phyloP scores from a whole-genome alignment of 768 basidiomycete genomes.

The Tulasnella sp. region DNA sequence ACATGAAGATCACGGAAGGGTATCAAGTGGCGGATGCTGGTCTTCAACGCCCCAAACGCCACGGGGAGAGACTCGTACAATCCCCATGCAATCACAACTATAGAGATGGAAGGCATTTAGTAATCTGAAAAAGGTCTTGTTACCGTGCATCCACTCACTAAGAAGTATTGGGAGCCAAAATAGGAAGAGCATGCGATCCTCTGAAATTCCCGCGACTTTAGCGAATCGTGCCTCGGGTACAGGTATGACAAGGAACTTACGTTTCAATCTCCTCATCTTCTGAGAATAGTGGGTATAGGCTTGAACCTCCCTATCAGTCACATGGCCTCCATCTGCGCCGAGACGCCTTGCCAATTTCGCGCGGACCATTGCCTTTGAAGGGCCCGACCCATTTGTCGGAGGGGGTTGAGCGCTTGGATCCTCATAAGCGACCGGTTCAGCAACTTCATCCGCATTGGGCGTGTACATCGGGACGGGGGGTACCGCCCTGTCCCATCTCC shows the following conservation, averaged over 20 bases:
- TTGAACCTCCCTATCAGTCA: conserved; percentile 65
- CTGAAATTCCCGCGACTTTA: conserved; percentile 39
- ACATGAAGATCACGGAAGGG: conserved; percentile 20
- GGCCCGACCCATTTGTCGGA: conserved; percentile 31
- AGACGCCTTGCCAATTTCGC: conserved; percentile 38
- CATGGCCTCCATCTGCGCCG: conserved; percentile 46
- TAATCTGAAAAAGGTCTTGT: not conserved
- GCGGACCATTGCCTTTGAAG: conserved; percentile 27
- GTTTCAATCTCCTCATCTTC: conserved; percentile 52
- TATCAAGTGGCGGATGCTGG: not conserved
- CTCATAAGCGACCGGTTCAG: conserved; percentile 28
- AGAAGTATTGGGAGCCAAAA: conserved; percentile 86
- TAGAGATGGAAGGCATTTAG: not conserved
- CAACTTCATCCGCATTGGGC: conserved; percentile 26
- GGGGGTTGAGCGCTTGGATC: conserved; percentile 23
- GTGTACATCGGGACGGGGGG: conserved; percentile 20
- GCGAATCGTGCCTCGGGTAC: conserved; percentile 13
- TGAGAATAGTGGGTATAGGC: conserved; percentile 60
- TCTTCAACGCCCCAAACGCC: conserved; percentile 23
- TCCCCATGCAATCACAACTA: conserved; percentile 32
- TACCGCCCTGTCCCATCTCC: conserved; percentile 62
- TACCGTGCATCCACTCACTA: conserved; percentile 44
- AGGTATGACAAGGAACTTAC: conserved; percentile 40
- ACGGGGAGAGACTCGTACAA: conserved; percentile 29
- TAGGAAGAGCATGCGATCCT: conserved; percentile 76